phyloP scores from a whole-genome alignment of 345 rosid species.

The Leavenworthia alabamica region DNA sequence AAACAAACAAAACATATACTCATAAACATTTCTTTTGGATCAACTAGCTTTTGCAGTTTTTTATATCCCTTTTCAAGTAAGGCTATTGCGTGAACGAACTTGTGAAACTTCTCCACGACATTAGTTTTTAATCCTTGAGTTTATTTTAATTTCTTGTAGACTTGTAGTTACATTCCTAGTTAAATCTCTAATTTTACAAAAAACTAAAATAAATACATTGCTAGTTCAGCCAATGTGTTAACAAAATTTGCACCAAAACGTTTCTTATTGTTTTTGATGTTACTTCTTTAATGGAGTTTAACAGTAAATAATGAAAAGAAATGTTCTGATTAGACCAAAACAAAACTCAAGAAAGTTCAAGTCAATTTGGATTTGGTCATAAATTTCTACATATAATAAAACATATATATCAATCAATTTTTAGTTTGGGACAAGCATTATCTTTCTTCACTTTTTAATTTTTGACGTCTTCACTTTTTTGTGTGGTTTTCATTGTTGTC shows the following conservation, averaged over 20 bases:
- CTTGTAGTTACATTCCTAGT: not conserved
- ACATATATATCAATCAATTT: conserved; percentile 12
- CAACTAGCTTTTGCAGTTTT: not conserved
- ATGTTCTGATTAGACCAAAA: not conserved
- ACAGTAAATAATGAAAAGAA: too few relatives aligned
- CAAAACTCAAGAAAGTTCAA: not conserved
- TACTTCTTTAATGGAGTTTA: not conserved
- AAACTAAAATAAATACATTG: too few relatives aligned
- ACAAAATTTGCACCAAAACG: too few relatives aligned
- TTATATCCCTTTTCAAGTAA: not conserved
- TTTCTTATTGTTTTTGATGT: too few relatives aligned
- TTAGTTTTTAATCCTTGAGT: not conserved
- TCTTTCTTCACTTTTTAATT: not conserved
- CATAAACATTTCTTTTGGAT: not conserved
- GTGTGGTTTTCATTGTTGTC: conserved; percentile 19
- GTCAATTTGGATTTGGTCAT: not conserved
- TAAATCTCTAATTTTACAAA: too few relatives aligned
- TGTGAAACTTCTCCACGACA: not conserved
- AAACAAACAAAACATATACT: not conserved
- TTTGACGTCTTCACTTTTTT: too few relatives aligned
- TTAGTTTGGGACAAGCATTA: conserved; percentile 6
- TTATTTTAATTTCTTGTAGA: not conserved
- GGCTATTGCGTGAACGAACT: not conserved
- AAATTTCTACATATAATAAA: not conserved
- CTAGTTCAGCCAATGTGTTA: too few relatives aligned